A percentile compares a stretch with the other conserved stretches of the same genome.
These are phyloP conservation scores for Pulicaria dysenterica DNA, from an alignment of 129 eudicot genomes.

Conservation along the genomic window DNA sequence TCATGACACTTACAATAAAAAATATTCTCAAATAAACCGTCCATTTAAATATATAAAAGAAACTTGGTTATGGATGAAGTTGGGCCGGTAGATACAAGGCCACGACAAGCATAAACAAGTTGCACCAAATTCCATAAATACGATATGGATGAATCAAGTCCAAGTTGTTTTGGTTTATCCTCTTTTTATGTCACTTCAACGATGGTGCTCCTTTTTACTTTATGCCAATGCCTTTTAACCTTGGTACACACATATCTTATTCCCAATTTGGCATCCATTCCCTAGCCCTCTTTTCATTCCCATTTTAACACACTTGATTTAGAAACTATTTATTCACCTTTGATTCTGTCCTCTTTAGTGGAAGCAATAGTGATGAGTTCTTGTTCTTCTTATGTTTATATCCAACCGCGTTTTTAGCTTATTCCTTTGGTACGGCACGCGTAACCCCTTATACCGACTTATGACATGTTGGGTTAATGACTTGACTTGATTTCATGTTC, in stretches of 20 bases:
- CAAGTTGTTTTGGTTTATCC: constrained; percentile 45
- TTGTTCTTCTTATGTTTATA: constrained; percentile 20
- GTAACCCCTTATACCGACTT: background rate
- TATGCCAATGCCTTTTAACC: constrained; percentile 58
- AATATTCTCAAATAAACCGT: no score
- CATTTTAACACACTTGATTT: constrained; percentile 48
- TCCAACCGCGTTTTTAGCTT: constrained; percentile 35
- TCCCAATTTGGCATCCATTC: constrained; percentile 53
- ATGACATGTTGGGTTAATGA: background rate
- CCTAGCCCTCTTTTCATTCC: constrained; percentile 20
- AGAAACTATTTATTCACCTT: constrained; percentile 43
- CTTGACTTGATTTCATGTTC: background rate
- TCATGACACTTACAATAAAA: no score
- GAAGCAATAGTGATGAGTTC: constrained; percentile 39
- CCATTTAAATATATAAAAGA: background rate
- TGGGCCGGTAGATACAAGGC: constrained; percentile 36
- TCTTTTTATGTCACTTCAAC: constrained; percentile 47
- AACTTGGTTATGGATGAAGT: constrained; percentile 19
- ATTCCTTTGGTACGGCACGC: constrained; percentile 26
- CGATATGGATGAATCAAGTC: constrained; percentile 48
- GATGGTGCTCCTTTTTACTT: constrained; percentile 51
- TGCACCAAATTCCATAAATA: constrained; percentile 40
- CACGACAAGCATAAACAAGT: constrained; percentile 45
- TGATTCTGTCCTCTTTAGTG: constrained; percentile 44
- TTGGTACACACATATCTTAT: constrained; percentile 64